phyloP scores from a whole-genome alignment of 805 yeast genomes.

The Grigorovia jiainica region DNA sequence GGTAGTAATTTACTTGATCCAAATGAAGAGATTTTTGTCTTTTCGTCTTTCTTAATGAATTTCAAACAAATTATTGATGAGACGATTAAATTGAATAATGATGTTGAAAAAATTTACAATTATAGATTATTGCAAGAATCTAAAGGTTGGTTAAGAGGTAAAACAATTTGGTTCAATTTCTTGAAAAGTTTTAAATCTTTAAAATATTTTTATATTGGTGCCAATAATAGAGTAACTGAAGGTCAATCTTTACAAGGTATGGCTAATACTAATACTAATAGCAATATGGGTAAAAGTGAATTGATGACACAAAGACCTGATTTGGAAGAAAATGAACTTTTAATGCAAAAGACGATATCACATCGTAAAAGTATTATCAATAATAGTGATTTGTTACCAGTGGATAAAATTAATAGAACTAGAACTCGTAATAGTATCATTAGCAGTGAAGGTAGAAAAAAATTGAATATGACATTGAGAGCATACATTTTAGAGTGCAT shows the following conservation, averaged over 20 bases:
- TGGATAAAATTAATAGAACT: background rate
- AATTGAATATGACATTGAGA: background rate
- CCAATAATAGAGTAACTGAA: constrained; percentile 22
- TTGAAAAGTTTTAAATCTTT: constrained; percentile 28
- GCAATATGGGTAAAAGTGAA: no score
- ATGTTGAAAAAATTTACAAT: constrained; percentile 23
- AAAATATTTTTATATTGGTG: constrained; percentile 30
- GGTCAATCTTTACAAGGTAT: constrained; percentile 31
- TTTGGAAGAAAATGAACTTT: constrained; percentile 20
- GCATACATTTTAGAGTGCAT: no score
- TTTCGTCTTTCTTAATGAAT: constrained; percentile 42
- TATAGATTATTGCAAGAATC: constrained; percentile 26
- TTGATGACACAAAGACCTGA: constrained; percentile 17
- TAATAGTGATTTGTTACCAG: background rate
- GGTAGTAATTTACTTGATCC: constrained; percentile 31
- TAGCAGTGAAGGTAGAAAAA: background rate
- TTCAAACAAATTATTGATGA: constrained; percentile 32
- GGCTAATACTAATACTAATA: constrained; percentile 1
- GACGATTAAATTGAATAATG: constrained; percentile 26
- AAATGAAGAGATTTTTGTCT: constrained; percentile 39
- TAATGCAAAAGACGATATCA: constrained; percentile 13
- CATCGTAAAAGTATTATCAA: constrained; percentile 1
- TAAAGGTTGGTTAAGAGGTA: constrained; percentile 31
- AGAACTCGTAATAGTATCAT: background rate
- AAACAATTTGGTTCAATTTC: constrained; percentile 36